Evolutionary conservation across 2,329 filamentous ascomycete genomes (phyloP), one percentile per base, ranked within the genome.

Genomic region (Nemania bipapillata): DNA sequence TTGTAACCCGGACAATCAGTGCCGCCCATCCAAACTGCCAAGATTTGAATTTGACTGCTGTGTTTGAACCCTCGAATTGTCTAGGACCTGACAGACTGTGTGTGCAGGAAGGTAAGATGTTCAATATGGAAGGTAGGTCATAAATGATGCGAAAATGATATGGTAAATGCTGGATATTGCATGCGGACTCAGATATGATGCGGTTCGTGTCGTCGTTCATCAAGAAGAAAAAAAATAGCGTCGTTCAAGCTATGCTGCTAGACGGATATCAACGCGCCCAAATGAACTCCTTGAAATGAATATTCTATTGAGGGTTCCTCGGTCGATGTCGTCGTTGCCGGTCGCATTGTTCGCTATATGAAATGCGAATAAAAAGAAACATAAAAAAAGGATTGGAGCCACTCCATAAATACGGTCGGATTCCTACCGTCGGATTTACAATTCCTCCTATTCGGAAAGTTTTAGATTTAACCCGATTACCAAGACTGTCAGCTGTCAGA

Each of bases 151-250:
- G 15, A 4, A 61, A 53, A 65, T 63, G n/a, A 24, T 37, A 50
- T 62, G 15, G 58, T 49, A 64, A 63, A 69, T 63, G 60, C 66
- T 47, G 52, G 58, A 49, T 61, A 69, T 71, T 69, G 70, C 70
- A 71, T 72, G 71, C 70, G 70, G 63, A 70, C 66, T 49, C 26
- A 66, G 69, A 70, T 71, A 73, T 73, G 69, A 73, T 75, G 71
- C 71, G 64, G 70, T 67, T 75, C 69, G 63, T 74, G 65, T 74
- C 73, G 73, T 76, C 70, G 72, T 72, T 73, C 68, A 71, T 74
- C 71, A 70, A 68, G 68, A 66, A 61, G 69, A 26, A 55, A 35
- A 54, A 60, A n/a, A 58, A 24, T 55, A 49, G 57, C 63, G 53
- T 64, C 65, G 66, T 69, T 52, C 53, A 62, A 37, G 37, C 69